A percentile compares a stretch with the other conserved stretches of the same genome.
These are phyloP conservation scores for Lentinus tigrinus DNA, from an alignment of 768 basidiomycete species.

Conservation along the genomic window DNA sequence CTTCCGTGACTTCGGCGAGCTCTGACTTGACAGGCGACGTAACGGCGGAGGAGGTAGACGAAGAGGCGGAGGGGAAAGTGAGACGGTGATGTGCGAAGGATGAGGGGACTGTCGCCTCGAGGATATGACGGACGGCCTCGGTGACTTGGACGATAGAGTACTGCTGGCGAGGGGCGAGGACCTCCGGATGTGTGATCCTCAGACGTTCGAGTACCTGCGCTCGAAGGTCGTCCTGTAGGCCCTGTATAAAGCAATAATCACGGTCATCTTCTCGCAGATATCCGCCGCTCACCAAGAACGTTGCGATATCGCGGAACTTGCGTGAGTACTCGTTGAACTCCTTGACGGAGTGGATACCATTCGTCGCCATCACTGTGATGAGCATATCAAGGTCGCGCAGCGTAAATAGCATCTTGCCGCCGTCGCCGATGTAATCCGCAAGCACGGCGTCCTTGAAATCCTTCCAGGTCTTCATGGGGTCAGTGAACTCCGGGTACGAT, in stretches of 20 bases:
- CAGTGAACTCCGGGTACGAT: not conserved
- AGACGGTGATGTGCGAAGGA: not conserved
- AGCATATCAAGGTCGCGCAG: conserved; percentile 24
- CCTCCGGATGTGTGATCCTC: conserved; percentile 22
- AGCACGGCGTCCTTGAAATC: conserved; percentile 24
- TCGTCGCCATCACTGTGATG: conserved; percentile 16
- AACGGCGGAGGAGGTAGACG: not conserved
- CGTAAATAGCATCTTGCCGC: conserved; percentile 17
- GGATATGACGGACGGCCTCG: conserved; percentile 21
- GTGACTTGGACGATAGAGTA: conserved; percentile 22
- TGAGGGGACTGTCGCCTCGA: conserved; percentile 3
- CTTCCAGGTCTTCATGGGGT: conserved; percentile 11
- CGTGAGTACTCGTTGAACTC: conserved; percentile 19
- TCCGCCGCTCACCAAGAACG: conserved; percentile 19
- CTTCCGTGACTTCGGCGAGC: not conserved
- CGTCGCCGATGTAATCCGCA: conserved; percentile 24
- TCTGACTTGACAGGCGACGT: not conserved
- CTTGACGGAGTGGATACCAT: not conserved
- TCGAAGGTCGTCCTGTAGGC: not conserved
- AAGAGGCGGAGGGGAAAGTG: not conserved
- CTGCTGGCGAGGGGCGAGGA: conserved; percentile 24
- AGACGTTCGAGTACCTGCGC: conserved; percentile 10
- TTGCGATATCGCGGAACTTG: conserved; percentile 20
- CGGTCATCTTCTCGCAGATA: conserved; percentile 21
- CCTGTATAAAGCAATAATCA: conserved; percentile 21